Evolutionary conservation across 257 asterid genomes (phyloP), one percentile per base, ranked within the genome.

Genomic region (Ophiorrhiza pumila): DNA sequence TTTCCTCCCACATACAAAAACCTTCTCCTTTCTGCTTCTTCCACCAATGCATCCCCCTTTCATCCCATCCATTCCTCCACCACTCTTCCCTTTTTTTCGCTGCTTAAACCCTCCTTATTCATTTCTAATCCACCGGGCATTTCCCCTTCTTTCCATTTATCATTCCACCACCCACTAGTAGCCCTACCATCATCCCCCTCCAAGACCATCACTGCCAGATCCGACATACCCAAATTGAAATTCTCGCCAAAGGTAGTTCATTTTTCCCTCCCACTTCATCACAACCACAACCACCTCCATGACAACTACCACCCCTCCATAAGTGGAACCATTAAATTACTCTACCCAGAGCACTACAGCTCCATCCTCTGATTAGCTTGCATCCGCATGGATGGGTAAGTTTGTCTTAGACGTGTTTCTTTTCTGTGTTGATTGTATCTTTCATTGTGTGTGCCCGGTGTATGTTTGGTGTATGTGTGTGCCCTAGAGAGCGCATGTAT

Each of bases 1-100:
- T 8, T 8, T 20, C 22, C 13, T 4, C 29, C 27, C 59, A 43
- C 18, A 46, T 18, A 12, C 59, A 62, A 62, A n/a, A 34, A 4
- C 46, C 18, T n/a, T 18, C 3, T 49, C 20, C 49, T 50, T 63
- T 63, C 42, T 5, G 45, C 5, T 35, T 64, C 34, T 7, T 64
- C 50, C 31, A 64, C 69, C 32, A 37, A 41, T n/a, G 68, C 68
- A 57, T 35, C 49, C 68, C 68, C 5, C 68, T 62, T 62, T 41
- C n/a, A 1, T 64, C 31, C 69, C 31, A 11, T 10, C 32, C 31
- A 39, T 9, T 39, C 31, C 14, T 11, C 29, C 18, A 22, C 9
- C 52, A 9, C 52, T 12, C 41, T 39, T 39, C 47, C 52, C 69
- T 14, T n/a, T 35, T 27, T n/a, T n/a, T 29, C 10, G n/a, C 65